These are phyloP conservation scores for Penicillium bovifimosum DNA, from an alignment of 495 filamentous ascomycete genomes.

Conservation along the genomic window DNA sequence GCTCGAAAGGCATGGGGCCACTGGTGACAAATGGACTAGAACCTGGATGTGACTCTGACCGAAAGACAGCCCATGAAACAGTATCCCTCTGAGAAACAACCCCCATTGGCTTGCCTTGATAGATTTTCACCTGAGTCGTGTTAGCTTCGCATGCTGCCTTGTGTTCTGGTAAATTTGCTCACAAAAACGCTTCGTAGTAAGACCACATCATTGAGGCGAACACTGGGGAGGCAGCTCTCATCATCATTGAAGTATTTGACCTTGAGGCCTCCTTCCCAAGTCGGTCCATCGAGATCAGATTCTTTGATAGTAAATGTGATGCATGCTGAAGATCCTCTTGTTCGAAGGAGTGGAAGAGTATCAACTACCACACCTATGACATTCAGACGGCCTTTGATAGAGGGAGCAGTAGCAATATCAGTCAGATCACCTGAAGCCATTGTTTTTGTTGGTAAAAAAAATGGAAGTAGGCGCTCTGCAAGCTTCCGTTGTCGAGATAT, in stretches of 20 bases:
- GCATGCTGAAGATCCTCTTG: constrained; percentile 31
- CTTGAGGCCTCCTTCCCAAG: constrained; percentile 39
- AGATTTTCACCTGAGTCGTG: constrained; percentile 22
- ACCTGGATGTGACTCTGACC: constrained; percentile 22
- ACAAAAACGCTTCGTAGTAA: constrained; percentile 41
- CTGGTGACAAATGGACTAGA: constrained; percentile 21
- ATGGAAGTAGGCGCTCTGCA: background rate
- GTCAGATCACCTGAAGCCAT: constrained; percentile 26
- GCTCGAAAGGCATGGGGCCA: constrained; percentile 29
- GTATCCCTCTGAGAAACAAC: constrained; percentile 26
- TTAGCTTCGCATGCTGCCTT: background rate
- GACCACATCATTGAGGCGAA: constrained; percentile 43
- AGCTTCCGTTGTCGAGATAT: background rate
- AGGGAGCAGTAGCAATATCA: constrained; percentile 33
- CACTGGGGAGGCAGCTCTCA: constrained; percentile 31
- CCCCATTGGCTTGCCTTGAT: constrained; percentile 19
- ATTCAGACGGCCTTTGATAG: constrained; percentile 24
- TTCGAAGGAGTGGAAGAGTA: constrained; percentile 23
- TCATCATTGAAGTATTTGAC: constrained; percentile 46
- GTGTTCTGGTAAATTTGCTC: constrained; percentile 7
- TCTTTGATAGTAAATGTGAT: constrained; percentile 50
- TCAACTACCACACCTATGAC: constrained; percentile 49
- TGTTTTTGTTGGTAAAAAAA: background rate
- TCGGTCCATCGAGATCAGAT: constrained; percentile 24
- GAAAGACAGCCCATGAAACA: constrained; percentile 38